These are phyloP conservation scores for Salix suchowensis DNA, from an alignment of 345 rosid species.

Conservation along the genomic window DNA sequence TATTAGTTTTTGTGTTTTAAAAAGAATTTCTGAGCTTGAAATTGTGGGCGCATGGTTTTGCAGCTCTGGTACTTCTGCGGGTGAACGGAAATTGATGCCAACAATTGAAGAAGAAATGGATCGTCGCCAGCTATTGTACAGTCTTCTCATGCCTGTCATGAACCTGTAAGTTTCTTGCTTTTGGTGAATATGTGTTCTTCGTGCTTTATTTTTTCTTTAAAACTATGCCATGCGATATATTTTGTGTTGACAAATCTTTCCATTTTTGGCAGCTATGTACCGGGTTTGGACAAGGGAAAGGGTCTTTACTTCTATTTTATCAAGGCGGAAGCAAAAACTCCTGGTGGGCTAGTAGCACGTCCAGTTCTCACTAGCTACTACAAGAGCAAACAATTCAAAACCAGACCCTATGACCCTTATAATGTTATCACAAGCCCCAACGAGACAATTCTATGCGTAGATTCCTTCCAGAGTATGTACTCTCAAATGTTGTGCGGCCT, in stretches of 20 bases:
- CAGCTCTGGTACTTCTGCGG: slow-evolving; percentile 98
- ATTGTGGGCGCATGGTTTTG: background rate
- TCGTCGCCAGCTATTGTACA: slow-evolving; percentile 84
- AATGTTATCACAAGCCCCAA: slow-evolving; percentile 89
- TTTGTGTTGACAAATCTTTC: background rate
- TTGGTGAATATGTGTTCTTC: background rate
- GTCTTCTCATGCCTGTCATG: slow-evolving; percentile 97
- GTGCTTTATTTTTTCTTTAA: background rate
- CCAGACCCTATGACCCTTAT: slow-evolving; percentile 80
- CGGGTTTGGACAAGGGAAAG: slow-evolving; percentile 86
- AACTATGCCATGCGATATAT: background rate
- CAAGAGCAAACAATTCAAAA: slow-evolving; percentile 83
- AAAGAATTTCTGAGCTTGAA: background rate
- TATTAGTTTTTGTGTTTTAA: background rate
- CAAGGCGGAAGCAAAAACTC: slow-evolving; percentile 83
- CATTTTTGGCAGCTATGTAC: slow-evolving; percentile 54
- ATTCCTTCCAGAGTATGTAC: slow-evolving; percentile 96
- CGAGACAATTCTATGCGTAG: slow-evolving; percentile 83
- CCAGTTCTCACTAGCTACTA: slow-evolving; percentile 97
- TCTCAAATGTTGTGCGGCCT: slow-evolving; percentile 89
- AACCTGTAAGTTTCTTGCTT: slow-evolving; percentile 58
- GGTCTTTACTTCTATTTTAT: slow-evolving; percentile 80
- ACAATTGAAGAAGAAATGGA: slow-evolving; percentile 83
- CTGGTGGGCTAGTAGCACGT: slow-evolving; percentile 79
- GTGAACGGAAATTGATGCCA: slow-evolving; percentile 96